Base-by-base conservation (phyloP, 208 protist species). In the Trypanosomatidae sp. region DNA sequence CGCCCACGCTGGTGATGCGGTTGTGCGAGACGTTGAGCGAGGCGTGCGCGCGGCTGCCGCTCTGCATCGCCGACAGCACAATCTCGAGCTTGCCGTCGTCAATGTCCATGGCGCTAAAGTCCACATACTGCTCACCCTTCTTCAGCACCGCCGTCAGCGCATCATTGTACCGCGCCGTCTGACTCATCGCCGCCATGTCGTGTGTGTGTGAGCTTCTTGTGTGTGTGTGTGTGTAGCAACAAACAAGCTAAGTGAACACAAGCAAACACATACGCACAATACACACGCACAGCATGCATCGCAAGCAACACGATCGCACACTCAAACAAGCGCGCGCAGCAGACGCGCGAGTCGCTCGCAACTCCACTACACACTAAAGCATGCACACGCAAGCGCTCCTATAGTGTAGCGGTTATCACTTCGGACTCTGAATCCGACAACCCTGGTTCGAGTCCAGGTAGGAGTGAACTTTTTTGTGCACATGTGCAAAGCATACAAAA, bases 361-460 rank as follows among this genome's bases (percentile, higher is more conserved):
- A n/a, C n/a, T n/a, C n/a, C n/a, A n/a, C n/a, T n/a, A n/a, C n/a
- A n/a, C n/a, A n/a, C n/a, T n/a, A n/a, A n/a, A n/a, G n/a, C 21
- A 1, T 28, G 37, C 24, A 10, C 5, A 18, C n/a, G 15, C 1
- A 6, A 13, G 45, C 20, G 67, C 72, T 90, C 81, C 81, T 73
- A 88, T 91, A 91, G 82, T 91, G 82, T 91, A 91, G 77, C 68
- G 82, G 82, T 91, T 91, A 91, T 91, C 74, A 88, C 74, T 68
- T 66, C 74, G 71, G 82, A 84, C 77, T 88, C 74, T 86, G 82
- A 88, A 85, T 87, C 82, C 81, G 81, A 71, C 76, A 84, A 86
- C 76, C 81, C 76, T 87, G 81, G 75, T 90, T 90, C 81, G 76
- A 84, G 62, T 90, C 76, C 81, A 84, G 81, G 81, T 86, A 71